phyloP scores from a whole-genome alignment of 1,139 yeast genomes.

The Taphrina wiesneri region DNA sequence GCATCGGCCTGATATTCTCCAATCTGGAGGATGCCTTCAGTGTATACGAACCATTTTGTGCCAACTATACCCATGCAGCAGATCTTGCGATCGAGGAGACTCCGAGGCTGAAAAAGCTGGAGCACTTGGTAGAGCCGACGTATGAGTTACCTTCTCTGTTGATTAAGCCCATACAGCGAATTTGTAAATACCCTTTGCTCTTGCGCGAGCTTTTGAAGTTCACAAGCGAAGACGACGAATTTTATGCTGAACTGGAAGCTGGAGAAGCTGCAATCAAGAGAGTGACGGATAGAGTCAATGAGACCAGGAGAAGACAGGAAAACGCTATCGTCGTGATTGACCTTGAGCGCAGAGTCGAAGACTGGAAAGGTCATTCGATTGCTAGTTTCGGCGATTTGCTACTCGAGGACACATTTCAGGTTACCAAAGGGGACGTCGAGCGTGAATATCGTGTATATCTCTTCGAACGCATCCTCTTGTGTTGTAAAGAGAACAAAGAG shows the following conservation, averaged over 20 bases:
- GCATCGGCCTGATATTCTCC: constrained; percentile 83
- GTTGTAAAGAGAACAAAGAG: constrained; percentile 58
- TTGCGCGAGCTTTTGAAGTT: constrained; percentile 71
- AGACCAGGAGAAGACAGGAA: constrained; percentile 90
- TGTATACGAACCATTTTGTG: constrained; percentile 82
- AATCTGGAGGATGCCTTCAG: constrained; percentile 66
- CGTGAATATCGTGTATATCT: constrained; percentile 86
- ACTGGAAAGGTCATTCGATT: constrained; percentile 92
- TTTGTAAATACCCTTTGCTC: constrained; percentile 87
- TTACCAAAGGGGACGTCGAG: constrained; percentile 71
- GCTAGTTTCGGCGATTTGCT: constrained; percentile 82
- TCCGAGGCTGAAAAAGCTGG: constrained; percentile 56
- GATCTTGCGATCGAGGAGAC: constrained; percentile 73
- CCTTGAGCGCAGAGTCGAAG: constrained; percentile 69
- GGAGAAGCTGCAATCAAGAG: constrained; percentile 70
- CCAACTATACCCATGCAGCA: constrained; percentile 82
- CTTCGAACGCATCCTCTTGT: constrained; percentile 81
- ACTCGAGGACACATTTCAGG: constrained; percentile 75
- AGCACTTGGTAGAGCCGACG: constrained; percentile 73
- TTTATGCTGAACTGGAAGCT: constrained; percentile 64
- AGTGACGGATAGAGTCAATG: constrained; percentile 86
- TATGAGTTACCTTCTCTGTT: constrained; percentile 87
- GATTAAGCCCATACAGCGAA: constrained; percentile 90
- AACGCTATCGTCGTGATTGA: constrained; percentile 72
- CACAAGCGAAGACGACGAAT: constrained; percentile 57